Conservation (phyloP, 2,329 filamentous ascomycete genomes). For the Ophiostoma ulmi region DNA sequence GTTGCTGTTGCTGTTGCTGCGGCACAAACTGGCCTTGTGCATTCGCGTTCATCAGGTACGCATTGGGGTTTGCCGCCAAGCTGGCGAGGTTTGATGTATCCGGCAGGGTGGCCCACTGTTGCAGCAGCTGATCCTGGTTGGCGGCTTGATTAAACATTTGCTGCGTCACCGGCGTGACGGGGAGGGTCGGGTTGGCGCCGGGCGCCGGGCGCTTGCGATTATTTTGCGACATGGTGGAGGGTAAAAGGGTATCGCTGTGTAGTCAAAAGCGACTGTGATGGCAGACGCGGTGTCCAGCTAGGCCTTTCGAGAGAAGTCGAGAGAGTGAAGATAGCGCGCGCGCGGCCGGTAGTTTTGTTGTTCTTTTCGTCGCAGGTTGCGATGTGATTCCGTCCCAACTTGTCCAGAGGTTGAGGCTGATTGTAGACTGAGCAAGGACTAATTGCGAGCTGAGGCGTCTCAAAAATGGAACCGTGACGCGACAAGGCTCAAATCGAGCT, state of each 20-base stretch:
- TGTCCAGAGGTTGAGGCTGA: neutral
- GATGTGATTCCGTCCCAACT: neutral
- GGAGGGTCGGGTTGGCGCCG: conserved; percentile 60
- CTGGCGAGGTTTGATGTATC: conserved; percentile 40
- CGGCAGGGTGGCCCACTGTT: conserved; percentile 41
- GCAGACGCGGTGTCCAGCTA: neutral
- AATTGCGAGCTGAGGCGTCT: neutral
- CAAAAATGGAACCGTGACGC: neutral
- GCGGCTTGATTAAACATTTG: conserved; percentile 39
- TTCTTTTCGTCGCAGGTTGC: neutral
- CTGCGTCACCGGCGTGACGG: conserved; percentile 48
- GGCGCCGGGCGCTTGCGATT: conserved; percentile 69
- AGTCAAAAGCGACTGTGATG: neutral
- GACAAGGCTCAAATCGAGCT: neutral
- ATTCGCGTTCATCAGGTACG: conserved; percentile 38
- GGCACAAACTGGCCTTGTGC: conserved; percentile 32
- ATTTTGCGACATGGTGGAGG: conserved; percentile 45
- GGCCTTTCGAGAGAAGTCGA: neutral
- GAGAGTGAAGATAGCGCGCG: neutral
- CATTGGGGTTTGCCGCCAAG: conserved; percentile 34
- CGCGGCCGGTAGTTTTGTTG: neutral
- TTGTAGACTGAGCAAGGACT: neutral
- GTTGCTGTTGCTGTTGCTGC: conserved; percentile 15
- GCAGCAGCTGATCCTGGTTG: conserved; percentile 44
- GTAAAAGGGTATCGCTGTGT: neutral